phyloP scores from a whole-genome alignment of 805 yeast genomes.

The Saccharomycopsis amapae region DNA sequence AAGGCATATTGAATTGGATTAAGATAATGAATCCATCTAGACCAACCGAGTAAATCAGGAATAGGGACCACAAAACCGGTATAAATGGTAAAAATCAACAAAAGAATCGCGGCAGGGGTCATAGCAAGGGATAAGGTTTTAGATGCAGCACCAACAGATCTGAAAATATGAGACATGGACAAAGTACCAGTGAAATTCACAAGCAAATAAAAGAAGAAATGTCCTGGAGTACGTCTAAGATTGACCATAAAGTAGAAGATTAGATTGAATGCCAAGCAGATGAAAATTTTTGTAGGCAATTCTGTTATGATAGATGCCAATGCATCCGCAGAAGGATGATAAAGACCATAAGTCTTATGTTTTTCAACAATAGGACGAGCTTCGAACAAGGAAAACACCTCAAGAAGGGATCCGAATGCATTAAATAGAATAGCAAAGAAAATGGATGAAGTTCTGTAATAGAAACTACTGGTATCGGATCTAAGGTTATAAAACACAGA shows the following conservation, averaged over 20 bases:
- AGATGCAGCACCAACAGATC: slow-evolving; percentile 36
- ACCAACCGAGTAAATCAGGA: slow-evolving; percentile 39
- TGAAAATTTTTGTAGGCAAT: slow-evolving; percentile 41
- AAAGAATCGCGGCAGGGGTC: slow-evolving; percentile 38
- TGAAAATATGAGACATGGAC: slow-evolving; percentile 34
- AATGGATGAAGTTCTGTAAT: slow-evolving; percentile 53
- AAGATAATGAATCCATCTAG: slow-evolving; percentile 39
- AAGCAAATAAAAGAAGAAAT: slow-evolving; percentile 46
- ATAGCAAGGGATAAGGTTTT: slow-evolving; percentile 35
- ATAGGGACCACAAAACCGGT: slow-evolving; percentile 41
- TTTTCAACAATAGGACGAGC: slow-evolving; percentile 53
- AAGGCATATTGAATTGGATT: slow-evolving; percentile 38
- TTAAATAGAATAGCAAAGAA: slow-evolving; percentile 62
- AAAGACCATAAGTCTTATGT: slow-evolving; percentile 48
- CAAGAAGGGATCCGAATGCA: slow-evolving; percentile 54
- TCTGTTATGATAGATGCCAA: slow-evolving; percentile 46
- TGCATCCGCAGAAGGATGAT: slow-evolving; percentile 56
- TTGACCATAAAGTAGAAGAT: slow-evolving; percentile 47
- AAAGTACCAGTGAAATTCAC: slow-evolving; percentile 38
- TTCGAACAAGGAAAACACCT: slow-evolving; percentile 47
- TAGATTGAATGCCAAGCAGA: slow-evolving; percentile 42
- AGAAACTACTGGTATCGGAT: slow-evolving; percentile 39
- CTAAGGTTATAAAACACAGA: slow-evolving; percentile 51
- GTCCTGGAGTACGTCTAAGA: slow-evolving; percentile 45
- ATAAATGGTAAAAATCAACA: slow-evolving; percentile 33